Conservation (phyloP, 129 eudicot genomes). For the Logfia minima region DNA sequence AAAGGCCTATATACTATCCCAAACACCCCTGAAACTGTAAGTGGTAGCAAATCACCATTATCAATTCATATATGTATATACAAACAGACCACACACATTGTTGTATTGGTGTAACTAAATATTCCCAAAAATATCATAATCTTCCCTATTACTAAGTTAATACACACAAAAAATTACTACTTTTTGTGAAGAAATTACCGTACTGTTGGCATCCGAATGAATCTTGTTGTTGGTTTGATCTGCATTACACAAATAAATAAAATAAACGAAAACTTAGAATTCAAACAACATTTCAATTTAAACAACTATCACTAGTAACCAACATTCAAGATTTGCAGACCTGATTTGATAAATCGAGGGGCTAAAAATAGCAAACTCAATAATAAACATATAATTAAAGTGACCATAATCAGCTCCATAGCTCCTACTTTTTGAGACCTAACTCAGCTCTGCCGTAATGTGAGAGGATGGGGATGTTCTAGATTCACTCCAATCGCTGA, state of each 20-base stretch:
- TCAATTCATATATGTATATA: too few species aligned
- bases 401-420: conserved; percentile 54
- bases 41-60: too few species aligned
- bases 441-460: conserved; percentile 20
- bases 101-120: background rate
- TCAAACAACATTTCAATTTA: too few species aligned
- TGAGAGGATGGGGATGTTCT: too few species aligned
- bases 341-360: conserved; percentile 57
- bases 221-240: conserved; percentile 44
- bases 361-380: conserved; percentile 41
- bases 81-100: conserved; percentile 3
- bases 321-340: conserved; percentile 22
- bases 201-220: conserved; percentile 30
- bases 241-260: conserved; percentile 34
- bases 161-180: background rate
- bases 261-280: background rate
- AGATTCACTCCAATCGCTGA: too few species aligned
- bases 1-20: too few species aligned
- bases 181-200: conserved; percentile 39
- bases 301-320: too few species aligned
- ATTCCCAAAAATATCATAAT: background rate
- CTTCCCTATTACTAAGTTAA: background rate
- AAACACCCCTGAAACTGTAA: too few species aligned
- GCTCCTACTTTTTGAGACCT: conserved; percentile 26
- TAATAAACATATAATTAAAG: conserved; percentile 56